These are phyloP conservation scores for Erythrobasidium yunnanense DNA, from an alignment of 768 basidiomycete genomes.

Conservation along the genomic window DNA sequence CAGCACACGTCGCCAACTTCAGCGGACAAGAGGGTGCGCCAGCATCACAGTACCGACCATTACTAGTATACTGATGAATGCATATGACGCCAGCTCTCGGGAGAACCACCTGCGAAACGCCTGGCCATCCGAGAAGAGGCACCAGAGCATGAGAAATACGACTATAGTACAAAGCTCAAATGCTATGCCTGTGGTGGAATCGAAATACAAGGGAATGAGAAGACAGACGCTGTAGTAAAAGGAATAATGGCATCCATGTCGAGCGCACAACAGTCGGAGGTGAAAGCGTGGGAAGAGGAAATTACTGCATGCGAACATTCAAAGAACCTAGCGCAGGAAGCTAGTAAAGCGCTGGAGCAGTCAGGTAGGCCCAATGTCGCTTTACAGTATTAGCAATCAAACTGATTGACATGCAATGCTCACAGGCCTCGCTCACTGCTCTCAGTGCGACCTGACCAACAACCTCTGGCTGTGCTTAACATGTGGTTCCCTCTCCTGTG, in stretches of 20 bases:
- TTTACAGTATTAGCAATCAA: no score
- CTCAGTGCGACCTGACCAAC: constrained; percentile 68
- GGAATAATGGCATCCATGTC: constrained; percentile 70
- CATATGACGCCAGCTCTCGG: constrained; percentile 49
- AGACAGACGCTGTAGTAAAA: constrained; percentile 43
- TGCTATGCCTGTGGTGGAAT: constrained; percentile 58
- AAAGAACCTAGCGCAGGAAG: constrained; percentile 49
- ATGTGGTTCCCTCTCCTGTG: constrained; percentile 82
- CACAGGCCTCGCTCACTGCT: constrained; percentile 73
- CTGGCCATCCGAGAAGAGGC: constrained; percentile 70
- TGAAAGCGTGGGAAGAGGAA: constrained; percentile 97
- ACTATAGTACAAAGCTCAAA: constrained; percentile 53
- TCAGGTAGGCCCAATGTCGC: constrained; percentile 48
- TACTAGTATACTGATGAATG: neutral
- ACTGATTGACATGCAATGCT: no score
- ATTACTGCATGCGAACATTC: constrained; percentile 76
- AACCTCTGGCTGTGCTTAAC: constrained; percentile 93
- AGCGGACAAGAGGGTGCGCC: neutral
- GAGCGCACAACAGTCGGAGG: constrained; percentile 81
- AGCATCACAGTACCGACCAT: neutral
- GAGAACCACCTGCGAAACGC: constrained; percentile 76
- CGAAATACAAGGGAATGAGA: constrained; percentile 12
- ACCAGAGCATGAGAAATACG: constrained; percentile 66
- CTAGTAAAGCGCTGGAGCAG: constrained; percentile 45
- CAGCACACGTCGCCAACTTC: neutral